A percentile compares a stretch with the other conserved stretches of the same genome.
phyloP scores from a whole-genome alignment of 139 green algal genomes.

The Chlorella ohadii region DNA sequence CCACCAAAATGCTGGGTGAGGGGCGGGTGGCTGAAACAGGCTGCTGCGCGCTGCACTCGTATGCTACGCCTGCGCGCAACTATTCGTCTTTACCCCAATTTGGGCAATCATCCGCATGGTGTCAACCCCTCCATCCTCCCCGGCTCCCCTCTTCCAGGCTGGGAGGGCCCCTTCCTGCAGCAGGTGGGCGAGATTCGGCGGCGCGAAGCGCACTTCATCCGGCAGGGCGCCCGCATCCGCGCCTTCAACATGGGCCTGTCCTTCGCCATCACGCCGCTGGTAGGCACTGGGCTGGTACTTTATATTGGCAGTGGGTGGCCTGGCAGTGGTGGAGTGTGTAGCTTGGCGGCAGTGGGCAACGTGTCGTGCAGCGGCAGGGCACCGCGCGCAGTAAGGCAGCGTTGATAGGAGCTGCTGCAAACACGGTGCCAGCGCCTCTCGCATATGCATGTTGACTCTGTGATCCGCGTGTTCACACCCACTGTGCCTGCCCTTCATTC shows the following conservation, averaged over 20 bases:
- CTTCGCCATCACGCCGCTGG: slow-evolving; percentile 76
- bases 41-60: too few species aligned
- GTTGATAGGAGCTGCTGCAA: too few species aligned
- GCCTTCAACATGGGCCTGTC: slow-evolving; percentile 73
- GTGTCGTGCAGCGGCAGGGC: too few species aligned
- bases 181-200: slow-evolving; percentile 51
- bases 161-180: slow-evolving; percentile 63
- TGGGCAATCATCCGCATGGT: too few species aligned
- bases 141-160: slow-evolving; percentile 40
- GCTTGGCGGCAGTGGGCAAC: neutral
- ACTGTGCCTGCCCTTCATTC: neutral
- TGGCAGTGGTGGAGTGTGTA: neutral
- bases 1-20: slow-evolving; percentile 84
- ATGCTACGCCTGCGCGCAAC: too few species aligned
- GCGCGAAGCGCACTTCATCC: slow-evolving; percentile 57
- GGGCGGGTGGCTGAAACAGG: neutral
- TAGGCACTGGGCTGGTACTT: slow-evolving; percentile 4
- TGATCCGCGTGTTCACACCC: too few species aligned
- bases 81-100: too few species aligned
- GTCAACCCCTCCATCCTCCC: too few species aligned
- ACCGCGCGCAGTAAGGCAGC: too few species aligned
- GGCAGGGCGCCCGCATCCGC: slow-evolving; percentile 69
- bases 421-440: too few species aligned
- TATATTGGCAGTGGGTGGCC: neutral
- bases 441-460: too few species aligned